phyloP scores from a whole-genome alignment of 345 rosid species.

The Carallia pectinifolia region DNA sequence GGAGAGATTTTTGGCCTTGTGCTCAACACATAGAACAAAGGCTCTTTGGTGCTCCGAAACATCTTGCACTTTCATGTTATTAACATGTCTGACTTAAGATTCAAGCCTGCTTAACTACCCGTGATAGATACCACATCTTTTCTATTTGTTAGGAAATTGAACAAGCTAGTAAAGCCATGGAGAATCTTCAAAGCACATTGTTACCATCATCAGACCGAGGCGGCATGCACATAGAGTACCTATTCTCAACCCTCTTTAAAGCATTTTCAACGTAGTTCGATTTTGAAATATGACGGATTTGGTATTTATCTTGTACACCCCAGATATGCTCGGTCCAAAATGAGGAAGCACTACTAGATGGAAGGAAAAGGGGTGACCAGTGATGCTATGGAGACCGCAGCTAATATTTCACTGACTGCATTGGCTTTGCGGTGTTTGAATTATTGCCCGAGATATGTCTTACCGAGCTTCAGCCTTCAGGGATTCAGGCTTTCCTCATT shows the following conservation, averaged over 20 bases:
- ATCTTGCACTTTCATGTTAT: background rate
- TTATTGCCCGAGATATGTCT: too few relatives aligned
- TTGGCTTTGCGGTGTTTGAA: too few relatives aligned
- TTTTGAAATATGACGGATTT: background rate
- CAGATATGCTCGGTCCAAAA: conserved; percentile 79
- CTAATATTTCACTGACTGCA: too few relatives aligned
- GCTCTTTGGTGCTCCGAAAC: background rate
- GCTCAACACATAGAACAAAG: background rate
- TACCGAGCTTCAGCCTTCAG: too few relatives aligned
- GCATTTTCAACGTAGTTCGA: background rate
- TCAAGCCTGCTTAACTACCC: background rate
- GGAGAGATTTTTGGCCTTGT: too few relatives aligned
- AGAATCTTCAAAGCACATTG: conserved; percentile 58
- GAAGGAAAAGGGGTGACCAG: conserved; percentile 1
- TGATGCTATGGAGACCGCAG: too few relatives aligned
- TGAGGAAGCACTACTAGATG: conserved; percentile 56
- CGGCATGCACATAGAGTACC: conserved; percentile 91
- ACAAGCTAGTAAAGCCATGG: conserved; percentile 63
- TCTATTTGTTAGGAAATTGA: conserved; percentile 46
- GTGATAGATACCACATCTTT: background rate
- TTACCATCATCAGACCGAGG: conserved; percentile 83
- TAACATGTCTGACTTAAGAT: background rate
- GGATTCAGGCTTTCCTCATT: too few relatives aligned
- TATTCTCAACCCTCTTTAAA: conserved; percentile 1
- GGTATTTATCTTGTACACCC: background rate